Percentiles rank a stretch among this genome's conserved stretches.
These are phyloP conservation scores for Stentor coeruleus DNA, from an alignment of 73 alveolate species.

Conservation along the genomic window DNA sequence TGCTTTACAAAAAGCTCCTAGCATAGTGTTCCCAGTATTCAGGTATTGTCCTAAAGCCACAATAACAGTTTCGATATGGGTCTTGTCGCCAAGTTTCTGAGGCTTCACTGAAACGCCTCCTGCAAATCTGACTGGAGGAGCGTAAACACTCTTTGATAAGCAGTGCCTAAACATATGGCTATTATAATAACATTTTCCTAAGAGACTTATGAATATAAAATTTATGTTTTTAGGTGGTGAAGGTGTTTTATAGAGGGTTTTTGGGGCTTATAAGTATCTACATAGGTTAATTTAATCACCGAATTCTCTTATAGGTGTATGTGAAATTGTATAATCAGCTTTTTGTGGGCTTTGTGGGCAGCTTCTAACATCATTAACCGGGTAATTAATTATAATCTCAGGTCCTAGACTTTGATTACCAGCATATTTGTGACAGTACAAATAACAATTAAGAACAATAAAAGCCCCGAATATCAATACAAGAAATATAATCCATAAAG, in stretches of 20 bases:
- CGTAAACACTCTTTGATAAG: not conserved
- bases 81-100: conserved; percentile 24
- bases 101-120: conserved; percentile 18
- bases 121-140: not conserved
- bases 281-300: not conserved
- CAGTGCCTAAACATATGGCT: conserved; percentile 3
- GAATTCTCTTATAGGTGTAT: not conserved
- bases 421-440: not conserved
- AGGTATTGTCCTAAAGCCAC: conserved; percentile 17
- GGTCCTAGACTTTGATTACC: not conserved
- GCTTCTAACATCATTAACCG: not conserved
- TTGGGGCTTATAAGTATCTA: too few relatives aligned
- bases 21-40: conserved; percentile 20
- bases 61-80: conserved; percentile 22
- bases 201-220: too few relatives aligned
- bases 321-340: not conserved
- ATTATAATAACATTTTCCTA: not conserved
- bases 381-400: not conserved
- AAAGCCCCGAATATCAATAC: not conserved
- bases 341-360: not conserved
- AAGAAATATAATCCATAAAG: not conserved
- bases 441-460: not conserved
- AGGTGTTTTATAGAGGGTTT: too few relatives aligned
- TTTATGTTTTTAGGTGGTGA: too few relatives aligned
- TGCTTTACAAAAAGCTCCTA: conserved; percentile 22